Base-by-base conservation (phyloP, 345 rosid genomes). In the Carallia brachiata region DNA sequence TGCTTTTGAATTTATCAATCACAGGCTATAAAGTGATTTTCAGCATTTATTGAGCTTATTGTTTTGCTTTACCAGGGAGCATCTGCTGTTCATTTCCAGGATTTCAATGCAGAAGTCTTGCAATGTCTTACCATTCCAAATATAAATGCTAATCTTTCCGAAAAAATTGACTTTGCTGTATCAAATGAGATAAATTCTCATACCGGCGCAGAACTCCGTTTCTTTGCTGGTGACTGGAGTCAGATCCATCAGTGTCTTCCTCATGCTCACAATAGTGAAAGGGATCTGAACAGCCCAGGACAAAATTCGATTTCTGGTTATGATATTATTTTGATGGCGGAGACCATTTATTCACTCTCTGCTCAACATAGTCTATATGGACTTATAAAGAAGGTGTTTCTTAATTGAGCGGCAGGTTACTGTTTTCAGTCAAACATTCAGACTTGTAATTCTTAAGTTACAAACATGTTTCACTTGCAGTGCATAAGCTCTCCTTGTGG, bases 221-320 rank as follows among this genome's bases (percentile, higher is more conserved):
- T 77, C 78, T 92, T 90, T 72, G 92, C 92, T 1, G 98, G 97
- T 78, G 97, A 92, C 72, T 95, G 97, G 98, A 85, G 89, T 69
- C 82, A 85, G 71, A 75, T 91, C 73, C 85, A 86, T 76, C 81
- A 81, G 74, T 74, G 83, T 76, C 90, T 92, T 81, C 92, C 92
- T 65, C 47, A 68, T 30, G 81, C 53, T 56, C 54, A 62, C 52
- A 77, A 78, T 52, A 69, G 73, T 15, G 86, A 83, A 68, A 80
- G 62, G 37, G 78, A 83, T 63, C 55, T 28, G 12, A 63, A 40
- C 37, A 69, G 50, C 75, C 62, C 76, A 44, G 84, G 69, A 23
- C n/a, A 39, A 10, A 48, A 23, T 60, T 71, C 69, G 47, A 65
- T 52, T 61, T 65, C 75, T 65, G 93, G 90, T 70, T 95, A 92